Percentiles rank a stretch among this genome's conserved stretches.
These are phyloP conservation scores for Syncephalastrum sp. DNA, from an alignment of 371 early-diverging fungal genomes.

Conservation along the genomic window DNA sequence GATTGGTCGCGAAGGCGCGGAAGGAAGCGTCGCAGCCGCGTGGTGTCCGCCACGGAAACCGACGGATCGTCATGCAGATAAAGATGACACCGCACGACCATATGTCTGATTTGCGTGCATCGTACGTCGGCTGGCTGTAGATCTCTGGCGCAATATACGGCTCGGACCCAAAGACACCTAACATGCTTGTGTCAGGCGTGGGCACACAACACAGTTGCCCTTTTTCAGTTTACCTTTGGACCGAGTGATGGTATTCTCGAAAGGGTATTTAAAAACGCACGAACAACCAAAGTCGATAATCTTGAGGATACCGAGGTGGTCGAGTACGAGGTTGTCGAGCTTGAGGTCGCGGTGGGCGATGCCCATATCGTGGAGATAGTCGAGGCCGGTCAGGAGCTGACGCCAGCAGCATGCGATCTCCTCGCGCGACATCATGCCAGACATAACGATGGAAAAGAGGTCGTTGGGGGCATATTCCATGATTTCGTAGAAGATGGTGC, in stretches of 20 bases:
- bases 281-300: conserved; percentile 94
- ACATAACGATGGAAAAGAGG: conserved; percentile 71
- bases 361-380: conserved; percentile 71
- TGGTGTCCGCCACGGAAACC: conserved; percentile 76
- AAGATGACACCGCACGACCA: conserved; percentile 82
- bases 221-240: conserved; percentile 49
- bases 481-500: conserved; percentile 60
- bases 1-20: conserved; percentile 45
- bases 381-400: conserved; percentile 73
- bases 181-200: no score
- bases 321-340: conserved; percentile 83
- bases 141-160: conserved; percentile 94
- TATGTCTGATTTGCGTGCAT: conserved; percentile 69
- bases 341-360: conserved; percentile 89
- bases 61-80: conserved; percentile 71
- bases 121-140: conserved; percentile 54
- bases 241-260: conserved; percentile 51
- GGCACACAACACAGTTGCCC: conserved; percentile 17
- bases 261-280: conserved; percentile 72
- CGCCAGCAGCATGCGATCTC: conserved; percentile 71
- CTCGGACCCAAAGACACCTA: conserved; percentile 80
- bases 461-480: conserved; percentile 84
- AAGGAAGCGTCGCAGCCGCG: conserved; percentile 57
- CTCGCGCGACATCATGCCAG: conserved; percentile 62
- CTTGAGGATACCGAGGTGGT: conserved; percentile 72